Base-by-base conservation (phyloP, 371 early-diverging fungal species). In the Mortierella sp. region DNA sequence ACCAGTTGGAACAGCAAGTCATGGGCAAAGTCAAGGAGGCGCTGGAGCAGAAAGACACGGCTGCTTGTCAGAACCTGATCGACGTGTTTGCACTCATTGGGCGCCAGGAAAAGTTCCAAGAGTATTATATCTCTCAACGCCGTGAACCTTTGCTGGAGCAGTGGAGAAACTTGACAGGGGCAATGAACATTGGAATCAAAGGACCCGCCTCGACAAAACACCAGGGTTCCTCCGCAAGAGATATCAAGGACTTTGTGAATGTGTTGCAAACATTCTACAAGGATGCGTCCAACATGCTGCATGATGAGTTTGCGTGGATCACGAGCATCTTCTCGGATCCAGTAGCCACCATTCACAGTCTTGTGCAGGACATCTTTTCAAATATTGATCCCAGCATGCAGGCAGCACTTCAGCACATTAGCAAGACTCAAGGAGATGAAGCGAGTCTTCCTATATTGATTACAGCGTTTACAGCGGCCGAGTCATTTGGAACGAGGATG, bases 281-380 rank as follows among this genome's bases (percentile, higher is more conserved):
- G 22, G 79, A 83, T 43, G 74, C 85, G 13, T 81, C 85, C 44
- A 63, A 60, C 19, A 63, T 84, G 48, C 48, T 91, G 12, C 82
- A 81, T 14, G 83, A 87, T 41, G 91, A 91, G 54, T 81, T 86
- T 60, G 80, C 84, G 6, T 89, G 90, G 90, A 84, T 83, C 49
- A 79, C 83, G 1, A 82, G 85, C 40, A 80, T 89, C 43, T 90
- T 91, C 52, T 81, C 86, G 10, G 84, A 85, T 54, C 84, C 88
- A 12, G 71, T 78, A 1, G 67, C 80, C 6, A 80, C 83, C 7
- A 72, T 86, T 16, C 79, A 86, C 51, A 78, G 83, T 14, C 80
- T 90, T 19, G 80, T 90, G 1, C 87, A 83, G 41, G 78, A 84
- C 50, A 77, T 86, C 21, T 80, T 89, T 56, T 52, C 76, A 14